Conservation (phyloP, 805 yeast species). For the Wickerhamiella kazuoi region DNA sequence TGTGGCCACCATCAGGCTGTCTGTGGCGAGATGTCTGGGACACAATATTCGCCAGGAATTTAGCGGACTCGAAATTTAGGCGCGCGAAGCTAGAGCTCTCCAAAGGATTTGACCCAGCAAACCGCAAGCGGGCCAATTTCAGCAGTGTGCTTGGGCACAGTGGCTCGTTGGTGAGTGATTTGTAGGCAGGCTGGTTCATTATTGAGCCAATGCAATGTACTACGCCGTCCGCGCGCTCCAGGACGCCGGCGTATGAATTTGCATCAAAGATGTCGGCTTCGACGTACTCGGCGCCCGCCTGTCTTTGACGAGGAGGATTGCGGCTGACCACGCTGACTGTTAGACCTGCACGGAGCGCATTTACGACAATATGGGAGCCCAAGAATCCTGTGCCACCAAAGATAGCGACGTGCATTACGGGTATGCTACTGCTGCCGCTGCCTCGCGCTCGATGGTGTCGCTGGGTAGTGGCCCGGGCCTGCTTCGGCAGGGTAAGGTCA, state of each 20-base stretch:
- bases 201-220: constrained; percentile 73
- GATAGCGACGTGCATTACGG: constrained; percentile 34
- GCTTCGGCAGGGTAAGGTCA: too few relatives aligned
- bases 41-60: constrained; percentile 41
- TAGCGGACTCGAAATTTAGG: constrained; percentile 53
- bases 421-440: too few relatives aligned
- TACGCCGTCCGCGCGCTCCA: constrained; percentile 41
- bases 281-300: constrained; percentile 40
- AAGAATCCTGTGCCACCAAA: constrained; percentile 83
- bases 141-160: constrained; percentile 5
- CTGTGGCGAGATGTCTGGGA: constrained; percentile 15
- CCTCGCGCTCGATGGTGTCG: too few relatives aligned
- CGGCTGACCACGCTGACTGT: constrained; percentile 47
- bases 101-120: constrained; percentile 44
- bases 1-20: too few relatives aligned
- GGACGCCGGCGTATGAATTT: constrained; percentile 30
- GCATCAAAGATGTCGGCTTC: constrained; percentile 55
- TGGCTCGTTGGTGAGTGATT: constrained; percentile 24
- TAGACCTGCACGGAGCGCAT: constrained; percentile 44
- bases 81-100: constrained; percentile 29
- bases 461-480: too few relatives aligned
- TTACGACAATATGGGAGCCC: constrained; percentile 46
- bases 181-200: constrained; percentile 51
- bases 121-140: constrained; percentile 3
- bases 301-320: constrained; percentile 27